Evolutionary conservation across 2,329 filamentous ascomycete species (phyloP).

Genomic region (Aspergillus sp.): DNA sequence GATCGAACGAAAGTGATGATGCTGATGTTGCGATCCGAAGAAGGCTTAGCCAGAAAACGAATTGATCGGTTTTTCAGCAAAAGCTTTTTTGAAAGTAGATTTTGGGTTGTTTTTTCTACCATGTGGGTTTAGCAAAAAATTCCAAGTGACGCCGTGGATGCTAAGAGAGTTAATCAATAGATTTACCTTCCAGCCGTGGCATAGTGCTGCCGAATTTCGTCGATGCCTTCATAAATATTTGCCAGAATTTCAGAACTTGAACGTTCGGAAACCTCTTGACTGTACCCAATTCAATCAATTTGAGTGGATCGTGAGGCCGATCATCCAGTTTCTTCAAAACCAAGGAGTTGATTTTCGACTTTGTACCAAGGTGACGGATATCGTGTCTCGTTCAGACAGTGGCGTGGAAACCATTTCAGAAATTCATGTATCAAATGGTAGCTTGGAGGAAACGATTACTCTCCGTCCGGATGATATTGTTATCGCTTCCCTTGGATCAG

Average conservation of each 20-base stretch:
- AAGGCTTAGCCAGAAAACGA: too few species aligned
- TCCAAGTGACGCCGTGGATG: too few species aligned
- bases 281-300: conserved; percentile 17
- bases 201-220: conserved; percentile 26
- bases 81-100: too few species aligned
- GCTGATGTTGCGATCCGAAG: too few species aligned
- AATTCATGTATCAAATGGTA: conserved; percentile 15
- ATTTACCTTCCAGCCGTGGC: conserved; percentile 23
- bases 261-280: conserved; percentile 13
- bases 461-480: conserved; percentile 30
- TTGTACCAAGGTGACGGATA: conserved; percentile 19
- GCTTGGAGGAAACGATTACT: conserved; percentile 14
- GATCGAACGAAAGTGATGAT: too few species aligned
- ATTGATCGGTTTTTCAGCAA: too few species aligned
- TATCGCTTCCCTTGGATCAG: conserved; percentile 36
- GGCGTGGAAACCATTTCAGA: conserved; percentile 17
- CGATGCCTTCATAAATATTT: conserved; percentile 17
- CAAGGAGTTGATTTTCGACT: conserved; percentile 23
- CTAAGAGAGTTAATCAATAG: conserved; percentile 2
- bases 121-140: too few species aligned
- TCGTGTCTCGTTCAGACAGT: conserved; percentile 10
- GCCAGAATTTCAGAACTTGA: conserved; percentile 15
- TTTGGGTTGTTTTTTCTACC: too few species aligned
- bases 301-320: conserved; percentile 19
- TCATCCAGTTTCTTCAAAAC: conserved; percentile 17